Percentiles rank a stretch among this genome's conserved stretches.
These are phyloP conservation scores for Dactylellina drechsleri DNA, from an alignment of 2,329 filamentous ascomycete genomes.

Conservation along the genomic window DNA sequence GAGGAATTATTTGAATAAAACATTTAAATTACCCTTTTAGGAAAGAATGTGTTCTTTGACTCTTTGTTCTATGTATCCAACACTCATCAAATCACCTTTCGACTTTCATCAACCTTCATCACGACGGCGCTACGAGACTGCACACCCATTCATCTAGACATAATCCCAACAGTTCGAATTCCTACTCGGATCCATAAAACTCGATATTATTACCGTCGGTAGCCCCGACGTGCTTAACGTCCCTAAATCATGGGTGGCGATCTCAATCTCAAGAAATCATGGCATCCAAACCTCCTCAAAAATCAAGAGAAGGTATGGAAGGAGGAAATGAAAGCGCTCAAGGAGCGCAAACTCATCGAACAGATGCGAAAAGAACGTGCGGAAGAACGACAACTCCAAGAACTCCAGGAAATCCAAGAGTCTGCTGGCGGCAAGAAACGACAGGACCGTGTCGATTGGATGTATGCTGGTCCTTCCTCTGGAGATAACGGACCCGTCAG, in stretches of 20 bases:
- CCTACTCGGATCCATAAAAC: not conserved
- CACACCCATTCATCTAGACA: not conserved
- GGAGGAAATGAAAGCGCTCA: constrained; percentile 89
- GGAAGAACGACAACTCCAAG: constrained; percentile 90
- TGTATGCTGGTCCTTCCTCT: constrained; percentile 88
- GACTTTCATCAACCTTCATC: constrained; percentile 5
- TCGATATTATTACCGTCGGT: not conserved
- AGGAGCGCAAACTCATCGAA: constrained; percentile 92
- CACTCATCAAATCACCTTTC: constrained; percentile 13
- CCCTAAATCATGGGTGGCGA: constrained; percentile 81
- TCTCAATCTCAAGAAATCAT: constrained; percentile 94
- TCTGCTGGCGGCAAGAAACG: constrained; percentile 83
- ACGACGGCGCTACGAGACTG: not conserved
- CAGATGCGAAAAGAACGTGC: constrained; percentile 91
- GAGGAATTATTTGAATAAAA: no score
- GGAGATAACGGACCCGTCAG: constrained; percentile 77
- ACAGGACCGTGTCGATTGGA: constrained; percentile 91
- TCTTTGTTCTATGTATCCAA: not conserved
- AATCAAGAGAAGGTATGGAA: constrained; percentile 93
- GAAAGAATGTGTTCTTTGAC: not conserved
- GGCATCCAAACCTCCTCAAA: constrained; percentile 88
- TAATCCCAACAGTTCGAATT: not conserved
- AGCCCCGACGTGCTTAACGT: constrained; percentile 48
- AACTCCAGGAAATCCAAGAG: constrained; percentile 89
- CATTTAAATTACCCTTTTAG: constrained; percentile 2